Evolutionary conservation across 257 asterid genomes (phyloP).

Genomic region (Marsdenia floribunda): DNA sequence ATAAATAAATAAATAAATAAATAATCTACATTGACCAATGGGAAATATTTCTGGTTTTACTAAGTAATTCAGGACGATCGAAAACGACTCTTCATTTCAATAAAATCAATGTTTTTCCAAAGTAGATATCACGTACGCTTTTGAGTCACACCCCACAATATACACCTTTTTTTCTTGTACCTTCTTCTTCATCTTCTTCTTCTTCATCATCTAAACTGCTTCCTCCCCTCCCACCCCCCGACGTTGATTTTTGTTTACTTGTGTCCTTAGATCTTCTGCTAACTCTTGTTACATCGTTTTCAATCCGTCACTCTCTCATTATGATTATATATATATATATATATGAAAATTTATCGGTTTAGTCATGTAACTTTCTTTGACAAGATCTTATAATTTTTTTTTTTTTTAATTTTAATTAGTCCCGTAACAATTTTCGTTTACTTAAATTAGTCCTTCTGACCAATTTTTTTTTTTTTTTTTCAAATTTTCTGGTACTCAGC

Average conservation of each 20-base stretch:
- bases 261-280: constrained; percentile 15
- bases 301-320: neutral
- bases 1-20: neutral
- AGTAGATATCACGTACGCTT: constrained; percentile 19
- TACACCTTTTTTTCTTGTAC: too few relatives aligned
- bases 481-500: too few relatives aligned
- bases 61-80: constrained; percentile 26
- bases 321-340: neutral
- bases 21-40: constrained; percentile 31
- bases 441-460: too few relatives aligned
- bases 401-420: too few relatives aligned
- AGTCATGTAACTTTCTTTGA: too few relatives aligned
- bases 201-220: constrained; percentile 5
- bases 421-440: too few relatives aligned
- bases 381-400: too few relatives aligned
- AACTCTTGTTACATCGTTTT: constrained; percentile 18
- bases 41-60: constrained; percentile 17
- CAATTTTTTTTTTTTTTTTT: too few relatives aligned
- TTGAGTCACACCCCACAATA: constrained; percentile 2
- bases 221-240: neutral
- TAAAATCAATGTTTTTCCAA: constrained; percentile 23
- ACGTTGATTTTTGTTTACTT: constrained; percentile 6
- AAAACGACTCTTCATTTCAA: constrained; percentile 31
- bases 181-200: neutral
- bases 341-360: too few relatives aligned